A percentile compares a stretch with the other conserved stretches of the same genome.
Conservation (phyloP, 2,329 filamentous ascomycete species). For the Ophiostoma piceae region DNA sequence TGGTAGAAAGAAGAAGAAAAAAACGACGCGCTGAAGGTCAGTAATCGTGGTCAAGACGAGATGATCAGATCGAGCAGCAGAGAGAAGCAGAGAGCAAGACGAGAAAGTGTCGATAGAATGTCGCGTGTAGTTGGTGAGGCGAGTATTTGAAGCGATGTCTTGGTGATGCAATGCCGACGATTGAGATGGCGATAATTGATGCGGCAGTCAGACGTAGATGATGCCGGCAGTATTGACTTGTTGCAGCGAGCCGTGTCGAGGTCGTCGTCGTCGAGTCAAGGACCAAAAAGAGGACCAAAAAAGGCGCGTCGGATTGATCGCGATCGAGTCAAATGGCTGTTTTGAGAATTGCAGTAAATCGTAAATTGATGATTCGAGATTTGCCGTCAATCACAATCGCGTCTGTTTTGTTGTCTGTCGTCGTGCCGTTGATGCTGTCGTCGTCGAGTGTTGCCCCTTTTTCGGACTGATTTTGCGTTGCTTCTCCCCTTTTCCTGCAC, state of each 20-base stretch:
- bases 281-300: background rate
- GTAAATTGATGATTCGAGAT: background rate
- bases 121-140: background rate
- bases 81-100: too few relatives aligned
- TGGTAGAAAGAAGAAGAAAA: constrained; percentile 16
- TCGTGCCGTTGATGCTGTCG: background rate
- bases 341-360: background rate
- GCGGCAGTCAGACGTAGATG: background rate
- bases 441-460: background rate
- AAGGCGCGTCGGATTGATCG: constrained; percentile 9
- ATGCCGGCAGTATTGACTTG: background rate
- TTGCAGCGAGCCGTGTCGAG: background rate
- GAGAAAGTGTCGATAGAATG: too few relatives aligned
- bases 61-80: too few relatives aligned
- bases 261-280: background rate
- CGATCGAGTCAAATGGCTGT: background rate
- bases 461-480: background rate
- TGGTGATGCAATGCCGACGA: background rate
- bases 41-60: too few relatives aligned
- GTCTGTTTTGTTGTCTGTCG: background rate
- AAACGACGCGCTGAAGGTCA: background rate
- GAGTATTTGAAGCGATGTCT: too few relatives aligned
- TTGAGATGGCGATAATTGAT: background rate
- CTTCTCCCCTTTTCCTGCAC: background rate
- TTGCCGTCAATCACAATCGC: background rate